These are phyloP conservation scores for Sugiyamaella xylanicola DNA, from an alignment of 1,139 yeast species.

Conservation along the genomic window DNA sequence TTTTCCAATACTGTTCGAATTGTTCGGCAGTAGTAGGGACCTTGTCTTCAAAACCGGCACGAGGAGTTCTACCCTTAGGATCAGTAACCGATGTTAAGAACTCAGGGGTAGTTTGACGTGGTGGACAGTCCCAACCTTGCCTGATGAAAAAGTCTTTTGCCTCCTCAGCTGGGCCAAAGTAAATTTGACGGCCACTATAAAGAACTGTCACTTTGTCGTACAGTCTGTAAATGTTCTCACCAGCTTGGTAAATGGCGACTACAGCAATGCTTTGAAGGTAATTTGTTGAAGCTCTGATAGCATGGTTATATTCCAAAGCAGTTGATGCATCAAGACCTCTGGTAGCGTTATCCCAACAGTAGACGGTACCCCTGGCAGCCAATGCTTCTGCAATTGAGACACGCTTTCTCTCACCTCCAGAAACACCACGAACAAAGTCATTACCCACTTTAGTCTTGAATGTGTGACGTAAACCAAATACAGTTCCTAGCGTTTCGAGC, in stretches of 20 bases:
- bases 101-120: conserved; percentile 66
- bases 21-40: conserved; percentile 62
- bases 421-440: conserved; percentile 62
- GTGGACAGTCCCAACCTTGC: conserved; percentile 64
- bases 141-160: conserved; percentile 58
- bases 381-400: conserved; percentile 65
- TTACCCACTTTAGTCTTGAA: conserved; percentile 60
- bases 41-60: conserved; percentile 52
- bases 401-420: conserved; percentile 68
- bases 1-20: conserved; percentile 58
- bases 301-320: conserved; percentile 67
- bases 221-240: conserved; percentile 62
- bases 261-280: conserved; percentile 58
- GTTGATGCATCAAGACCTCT: conserved; percentile 76
- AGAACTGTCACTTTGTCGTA: conserved; percentile 67
- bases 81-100: conserved; percentile 70
- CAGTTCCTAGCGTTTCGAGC: conserved; percentile 56
- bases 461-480: conserved; percentile 61
- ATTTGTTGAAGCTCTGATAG: conserved; percentile 62
- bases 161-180: conserved; percentile 56
- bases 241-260: conserved; percentile 64
- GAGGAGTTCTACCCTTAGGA: conserved; percentile 51
- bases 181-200: conserved; percentile 61
- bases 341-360: conserved; percentile 81
- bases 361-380: conserved; percentile 58